Evolutionary conservation across 257 asterid species (phyloP), one percentile per base, ranked within the genome.

Genomic region (Primulina huaijiensis): DNA sequence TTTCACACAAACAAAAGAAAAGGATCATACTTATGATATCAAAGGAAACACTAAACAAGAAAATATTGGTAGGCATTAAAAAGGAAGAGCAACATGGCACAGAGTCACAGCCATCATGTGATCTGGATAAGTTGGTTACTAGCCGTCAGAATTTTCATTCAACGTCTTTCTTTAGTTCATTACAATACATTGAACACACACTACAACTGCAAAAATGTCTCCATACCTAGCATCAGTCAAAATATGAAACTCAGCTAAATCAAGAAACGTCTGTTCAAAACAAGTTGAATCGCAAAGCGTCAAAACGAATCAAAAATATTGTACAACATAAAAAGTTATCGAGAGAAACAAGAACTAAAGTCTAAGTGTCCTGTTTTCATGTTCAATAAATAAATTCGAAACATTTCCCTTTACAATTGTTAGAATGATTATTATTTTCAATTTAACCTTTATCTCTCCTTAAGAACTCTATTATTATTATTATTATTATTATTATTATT

Each of bases 201-300:
- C 57, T 50, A 5, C 3, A 50, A 50, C 57, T 17, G 21, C 8
- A 50, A 50, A 14, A 16, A 50, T 17, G 57, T 50, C 60, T 40
- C 2, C 9, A 68, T 27, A 33, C 60, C 33, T 34, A 21, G 37
- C 34, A 23, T 27, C 66, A 68, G 63, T 21, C 31, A 62, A 55
- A 50, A 37, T 9, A 59, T 34, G 38, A 64, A 23, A 30, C 52
- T 21, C 67, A 69, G 66, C 68, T 67, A 31, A 71, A 72, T 77
- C 78, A 73, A 62, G 76, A 69, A 62, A 73, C 23, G 70, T 33
- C 65, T 50, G 23, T 20, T 71, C 60, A 21, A 64, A 29, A 52
- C 60, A 75, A 64, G 34, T 31, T 31, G 34, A 31, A 31, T 31
- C 34, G 0, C 30, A 27, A 27, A 27, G 30, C 30, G 3, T 27